Percentiles rank a stretch among this genome's conserved stretches.
phyloP scores from a whole-genome alignment of 129 eudicot genomes.

The Tagetes patula region DNA sequence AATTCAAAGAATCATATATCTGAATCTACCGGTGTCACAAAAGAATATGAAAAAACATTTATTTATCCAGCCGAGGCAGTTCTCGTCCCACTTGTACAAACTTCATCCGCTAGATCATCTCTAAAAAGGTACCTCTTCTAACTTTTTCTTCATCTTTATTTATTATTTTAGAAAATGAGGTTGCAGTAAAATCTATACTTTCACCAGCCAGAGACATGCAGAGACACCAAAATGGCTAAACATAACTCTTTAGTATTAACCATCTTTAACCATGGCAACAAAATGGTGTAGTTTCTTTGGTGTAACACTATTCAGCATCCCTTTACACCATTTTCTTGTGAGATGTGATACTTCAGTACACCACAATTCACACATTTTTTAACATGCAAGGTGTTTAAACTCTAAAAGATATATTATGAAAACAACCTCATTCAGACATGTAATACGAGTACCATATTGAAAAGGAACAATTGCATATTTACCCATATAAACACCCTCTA shows the following conservation, averaged over 20 bases:
- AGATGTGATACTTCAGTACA: not conserved
- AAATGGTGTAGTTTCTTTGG: not conserved
- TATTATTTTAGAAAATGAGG: not conserved
- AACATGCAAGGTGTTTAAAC: not conserved
- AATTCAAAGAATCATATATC: conserved; percentile 42
- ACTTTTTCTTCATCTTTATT: conserved; percentile 5
- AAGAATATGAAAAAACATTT: conserved; percentile 63
- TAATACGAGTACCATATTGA: not conserved
- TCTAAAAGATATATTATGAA: not conserved
- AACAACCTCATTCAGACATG: not conserved
- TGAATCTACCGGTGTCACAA: conserved; percentile 42
- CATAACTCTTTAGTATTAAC: not conserved
- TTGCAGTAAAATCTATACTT: not conserved
- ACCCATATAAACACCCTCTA: too few species aligned
- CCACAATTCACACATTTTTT: not conserved
- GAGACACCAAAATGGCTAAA: not conserved
- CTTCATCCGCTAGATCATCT: conserved; percentile 83
- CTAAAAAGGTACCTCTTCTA: conserved; percentile 60
- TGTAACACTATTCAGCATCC: not conserved
- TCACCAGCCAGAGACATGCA: not conserved
- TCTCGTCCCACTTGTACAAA: conserved; percentile 88
- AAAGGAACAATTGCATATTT: too few species aligned
- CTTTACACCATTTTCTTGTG: not conserved
- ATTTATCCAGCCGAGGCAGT: conserved; percentile 93
- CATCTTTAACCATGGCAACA: not conserved